Evolutionary conservation across 2,329 filamentous ascomycete genomes (phyloP).

Genomic region (Coleophoma crateriformis): DNA sequence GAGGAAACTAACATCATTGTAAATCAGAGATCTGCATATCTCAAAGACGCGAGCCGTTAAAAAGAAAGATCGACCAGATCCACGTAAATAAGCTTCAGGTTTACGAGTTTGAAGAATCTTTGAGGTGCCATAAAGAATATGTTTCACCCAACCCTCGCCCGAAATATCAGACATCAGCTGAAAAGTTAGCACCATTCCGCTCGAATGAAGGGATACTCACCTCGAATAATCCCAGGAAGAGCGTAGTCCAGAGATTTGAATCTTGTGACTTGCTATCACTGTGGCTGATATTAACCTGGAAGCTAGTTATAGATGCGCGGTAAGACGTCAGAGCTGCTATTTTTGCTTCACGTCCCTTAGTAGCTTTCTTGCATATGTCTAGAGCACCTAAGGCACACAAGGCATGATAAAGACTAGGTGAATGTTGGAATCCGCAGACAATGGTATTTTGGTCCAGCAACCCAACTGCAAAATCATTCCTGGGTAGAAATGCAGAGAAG

Average conservation of each 20-base stretch:
- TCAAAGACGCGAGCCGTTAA: slow-evolving; percentile 17
- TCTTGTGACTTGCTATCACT: slow-evolving; percentile 4
- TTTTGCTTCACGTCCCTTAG: slow-evolving; percentile 1
- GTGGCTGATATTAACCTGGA: slow-evolving; percentile 6
- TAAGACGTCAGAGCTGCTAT: slow-evolving; percentile 11
- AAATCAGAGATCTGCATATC: slow-evolving; percentile 15
- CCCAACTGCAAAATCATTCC: slow-evolving; percentile 12
- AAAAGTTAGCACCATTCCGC: too few relatives aligned
- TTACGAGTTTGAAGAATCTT: slow-evolving; percentile 16
- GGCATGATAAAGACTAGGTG: slow-evolving; percentile 13
- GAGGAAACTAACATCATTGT: slow-evolving; percentile 12
- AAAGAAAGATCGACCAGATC: slow-evolving; percentile 14
- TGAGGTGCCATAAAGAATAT: slow-evolving; percentile 18
- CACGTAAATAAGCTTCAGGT: slow-evolving; percentile 7
- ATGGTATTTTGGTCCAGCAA: slow-evolving; percentile 7
- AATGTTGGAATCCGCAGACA: slow-evolving; percentile 6
- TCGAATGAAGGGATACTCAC: too few relatives aligned
- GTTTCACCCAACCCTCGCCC: slow-evolving; percentile 16
- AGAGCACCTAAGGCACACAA: slow-evolving; percentile 12
- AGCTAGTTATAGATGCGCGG: slow-evolving; percentile 5
- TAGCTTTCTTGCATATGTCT: slow-evolving; percentile 6
- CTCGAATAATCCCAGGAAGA: slow-evolving; percentile 19
- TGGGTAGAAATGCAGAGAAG: slow-evolving; percentile 11
- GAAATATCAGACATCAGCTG: slow-evolving; percentile 15
- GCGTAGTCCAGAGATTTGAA: slow-evolving; percentile 15